phyloP scores from a whole-genome alignment of 2,329 filamentous ascomycete species.

The Neonectria coccinea region DNA sequence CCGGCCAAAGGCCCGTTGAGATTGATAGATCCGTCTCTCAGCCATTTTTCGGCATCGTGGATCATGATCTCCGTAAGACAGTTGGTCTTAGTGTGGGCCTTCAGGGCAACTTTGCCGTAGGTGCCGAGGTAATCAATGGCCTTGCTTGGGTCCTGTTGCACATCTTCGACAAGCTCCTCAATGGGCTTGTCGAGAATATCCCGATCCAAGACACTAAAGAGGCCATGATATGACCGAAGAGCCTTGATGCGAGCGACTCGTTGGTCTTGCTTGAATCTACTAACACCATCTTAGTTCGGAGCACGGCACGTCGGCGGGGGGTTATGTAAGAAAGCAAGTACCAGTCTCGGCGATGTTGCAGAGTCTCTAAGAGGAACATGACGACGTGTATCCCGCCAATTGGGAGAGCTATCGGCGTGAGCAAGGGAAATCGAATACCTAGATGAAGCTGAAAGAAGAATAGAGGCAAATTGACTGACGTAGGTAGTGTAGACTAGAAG shows the following conservation, averaged over 20 bases:
- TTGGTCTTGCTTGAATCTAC: constrained; percentile 83
- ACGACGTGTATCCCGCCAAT: neutral
- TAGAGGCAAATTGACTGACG: neutral
- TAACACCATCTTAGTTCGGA: constrained; percentile 55
- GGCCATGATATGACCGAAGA: constrained; percentile 73
- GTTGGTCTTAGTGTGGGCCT: constrained; percentile 88
- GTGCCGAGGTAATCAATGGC: constrained; percentile 82
- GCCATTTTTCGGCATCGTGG: constrained; percentile 80
- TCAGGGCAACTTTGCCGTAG: constrained; percentile 87
- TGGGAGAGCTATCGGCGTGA: neutral
- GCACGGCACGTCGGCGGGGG: neutral
- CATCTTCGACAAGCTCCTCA: constrained; percentile 79
- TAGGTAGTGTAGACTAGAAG: constrained; percentile 7
- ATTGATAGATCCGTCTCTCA: constrained; percentile 69
- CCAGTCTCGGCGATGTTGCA: constrained; percentile 79
- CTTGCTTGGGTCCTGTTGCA: constrained; percentile 74
- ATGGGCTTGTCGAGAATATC: constrained; percentile 79
- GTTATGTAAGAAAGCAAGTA: constrained; percentile 48
- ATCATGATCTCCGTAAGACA: constrained; percentile 91
- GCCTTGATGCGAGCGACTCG: constrained; percentile 75
- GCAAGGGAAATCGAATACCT: neutral
- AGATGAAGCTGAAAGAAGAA: neutral
- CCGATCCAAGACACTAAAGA: constrained; percentile 73
- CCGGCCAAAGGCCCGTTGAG: constrained; percentile 86
- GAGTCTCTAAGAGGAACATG: constrained; percentile 66